Evolutionary conservation across 2,329 filamentous ascomycete species (phyloP), one percentile per base, ranked within the genome.

Genomic region (Fusarium hainanense): DNA sequence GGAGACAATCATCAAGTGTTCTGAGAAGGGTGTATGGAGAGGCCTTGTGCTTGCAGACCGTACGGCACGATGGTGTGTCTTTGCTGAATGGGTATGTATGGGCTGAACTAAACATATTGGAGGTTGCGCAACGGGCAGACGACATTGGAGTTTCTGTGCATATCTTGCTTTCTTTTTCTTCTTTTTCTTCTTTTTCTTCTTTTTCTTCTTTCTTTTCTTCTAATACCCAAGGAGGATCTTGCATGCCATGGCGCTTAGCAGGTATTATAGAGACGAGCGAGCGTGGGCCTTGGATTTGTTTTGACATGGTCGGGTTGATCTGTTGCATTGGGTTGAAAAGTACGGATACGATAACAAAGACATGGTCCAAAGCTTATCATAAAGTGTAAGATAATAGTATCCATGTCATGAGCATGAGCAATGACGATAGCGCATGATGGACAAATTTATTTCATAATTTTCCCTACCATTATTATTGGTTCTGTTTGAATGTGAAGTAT

Each of bases 1-100:
- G 93, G 93, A 96, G 82, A 96, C 93, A 9, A 93, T 95, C 50
- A 94, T 97, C 82, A 97, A 97, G 82, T 93, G 93, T 80, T 92
- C 91, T 1, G 93, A 97, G 81, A 87, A 88, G 66, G 93, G 93
- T 4, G 87, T 90, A 18, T 97, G 93, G 93, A 86, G 93, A 69
- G 93, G 92, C 2, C 80, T 97, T 65, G 93, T 97, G 44, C 83
- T 96, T 59, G 93, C 93, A 9, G 93, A 97, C 81, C 87, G 93
- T 56, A 94, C 91, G 64, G 93, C 93, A 46, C 85, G 93, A 73
- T 97, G 93, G 93, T 96, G 93, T 76, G 93, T 97, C n/a, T 96
- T 96, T 84, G 92, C 92, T 0, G 93, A 97, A 82, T 97, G 93
- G 93, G 83, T 88, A 66, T 92, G 90, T 75, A 79, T 82, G 54